These are phyloP conservation scores for Sphagnum tenellum DNA, from an alignment of 225 moss, liverwort and hornwort genomes.

Conservation along the genomic window DNA sequence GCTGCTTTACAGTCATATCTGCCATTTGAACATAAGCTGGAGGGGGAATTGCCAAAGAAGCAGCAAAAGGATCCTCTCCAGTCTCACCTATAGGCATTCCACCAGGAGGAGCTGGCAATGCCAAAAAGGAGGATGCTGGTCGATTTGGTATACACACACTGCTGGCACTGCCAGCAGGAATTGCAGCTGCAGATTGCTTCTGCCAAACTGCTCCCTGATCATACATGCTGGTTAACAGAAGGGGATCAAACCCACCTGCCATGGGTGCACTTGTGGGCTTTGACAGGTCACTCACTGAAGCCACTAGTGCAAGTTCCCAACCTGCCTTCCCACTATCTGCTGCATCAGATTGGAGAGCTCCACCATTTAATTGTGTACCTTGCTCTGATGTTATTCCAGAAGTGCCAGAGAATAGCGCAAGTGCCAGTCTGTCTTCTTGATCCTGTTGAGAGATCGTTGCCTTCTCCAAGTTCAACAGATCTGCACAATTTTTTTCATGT, in stretches of 20 bases:
- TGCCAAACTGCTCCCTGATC: constrained; percentile 72
- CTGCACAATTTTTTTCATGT: constrained; percentile 12
- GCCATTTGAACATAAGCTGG: constrained; percentile 97
- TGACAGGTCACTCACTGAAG: constrained; percentile 74
- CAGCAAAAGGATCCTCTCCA: constrained; percentile 73
- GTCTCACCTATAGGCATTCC: constrained; percentile 52
- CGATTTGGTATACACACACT: constrained; percentile 70
- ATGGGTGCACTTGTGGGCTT: constrained; percentile 43
- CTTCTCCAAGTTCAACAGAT: constrained; percentile 67
- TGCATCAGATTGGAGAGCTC: constrained; percentile 10
- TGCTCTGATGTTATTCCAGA: constrained; percentile 10
- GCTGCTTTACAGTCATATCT: constrained; percentile 73
- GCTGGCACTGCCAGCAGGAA: constrained; percentile 74
- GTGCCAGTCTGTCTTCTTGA: constrained; percentile 67
- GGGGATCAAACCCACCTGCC: constrained; percentile 88
- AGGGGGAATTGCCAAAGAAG: constrained; percentile 69
- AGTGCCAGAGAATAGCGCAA: constrained; percentile 76
- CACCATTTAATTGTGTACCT: constrained; percentile 2
- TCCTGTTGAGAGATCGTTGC: constrained; percentile 58
- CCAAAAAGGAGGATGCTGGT: constrained; percentile 67
- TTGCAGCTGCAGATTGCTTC: constrained; percentile 22
- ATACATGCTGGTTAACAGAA: constrained; percentile 93
- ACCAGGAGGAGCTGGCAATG: constrained; percentile 82
- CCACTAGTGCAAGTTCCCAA: constrained; percentile 91
- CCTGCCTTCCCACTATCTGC: constrained; percentile 63